phyloP scores from a whole-genome alignment of 441 rosid genomes.

The Croton laevigatus region DNA sequence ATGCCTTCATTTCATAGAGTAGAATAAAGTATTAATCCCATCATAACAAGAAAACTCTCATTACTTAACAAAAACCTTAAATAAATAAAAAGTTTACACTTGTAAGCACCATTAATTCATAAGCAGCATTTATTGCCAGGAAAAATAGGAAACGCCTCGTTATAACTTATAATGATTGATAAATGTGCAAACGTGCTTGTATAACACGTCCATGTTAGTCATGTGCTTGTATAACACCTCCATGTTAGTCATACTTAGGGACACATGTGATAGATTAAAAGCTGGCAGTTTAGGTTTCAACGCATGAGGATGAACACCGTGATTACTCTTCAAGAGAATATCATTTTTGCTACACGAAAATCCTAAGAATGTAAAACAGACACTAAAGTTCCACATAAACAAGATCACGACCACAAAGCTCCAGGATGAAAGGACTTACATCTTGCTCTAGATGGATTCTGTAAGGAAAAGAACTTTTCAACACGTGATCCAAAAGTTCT shows the following conservation, averaged over 20 bases:
- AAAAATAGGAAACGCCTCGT: too few species aligned
- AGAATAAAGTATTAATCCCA: neutral
- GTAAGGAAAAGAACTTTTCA: conserved; percentile 42
- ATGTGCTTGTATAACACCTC: too few species aligned
- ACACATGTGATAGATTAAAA: too few species aligned
- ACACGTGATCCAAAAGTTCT: conserved; percentile 34
- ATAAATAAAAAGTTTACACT: too few species aligned
- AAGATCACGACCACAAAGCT: conserved; percentile 4
- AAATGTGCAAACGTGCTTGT: too few species aligned
- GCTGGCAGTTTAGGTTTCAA: too few species aligned
- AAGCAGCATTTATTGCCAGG: too few species aligned
- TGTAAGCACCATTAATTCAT: too few species aligned
- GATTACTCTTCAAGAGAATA: neutral
- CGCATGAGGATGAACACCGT: neutral
- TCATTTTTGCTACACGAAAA: neutral
- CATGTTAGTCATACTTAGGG: neutral
- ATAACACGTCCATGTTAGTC: too few species aligned
- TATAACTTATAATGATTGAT: too few species aligned
- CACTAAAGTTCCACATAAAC: conserved; percentile 6
- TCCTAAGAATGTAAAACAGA: neutral
- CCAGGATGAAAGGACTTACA: conserved; percentile 42
- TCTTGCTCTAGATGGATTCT: conserved; percentile 72
- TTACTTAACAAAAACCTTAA: too few species aligned
- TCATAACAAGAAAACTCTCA: neutral
- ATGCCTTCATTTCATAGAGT: neutral